Evolutionary conservation across 805 yeast species (phyloP).

Genomic region (Torulaspora indica): DNA sequence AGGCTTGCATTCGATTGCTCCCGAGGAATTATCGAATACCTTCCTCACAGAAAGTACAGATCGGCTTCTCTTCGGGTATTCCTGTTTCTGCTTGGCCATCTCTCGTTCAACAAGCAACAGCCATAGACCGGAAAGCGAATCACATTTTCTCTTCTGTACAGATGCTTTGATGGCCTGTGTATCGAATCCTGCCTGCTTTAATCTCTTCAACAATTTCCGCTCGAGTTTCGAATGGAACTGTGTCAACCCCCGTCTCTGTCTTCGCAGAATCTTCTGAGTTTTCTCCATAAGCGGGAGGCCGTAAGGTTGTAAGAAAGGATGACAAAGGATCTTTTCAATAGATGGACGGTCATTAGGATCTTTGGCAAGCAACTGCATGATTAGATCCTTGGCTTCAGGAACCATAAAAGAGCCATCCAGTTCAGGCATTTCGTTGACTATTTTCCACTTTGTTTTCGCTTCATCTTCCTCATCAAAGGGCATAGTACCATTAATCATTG

Average conservation of each 20-base stretch:
- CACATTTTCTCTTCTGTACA: slow-evolving; percentile 57
- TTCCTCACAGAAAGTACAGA: slow-evolving; percentile 34
- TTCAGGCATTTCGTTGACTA: slow-evolving; percentile 60
- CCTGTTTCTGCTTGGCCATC: slow-evolving; percentile 31
- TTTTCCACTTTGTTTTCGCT: slow-evolving; percentile 51
- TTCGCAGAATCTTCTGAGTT: slow-evolving; percentile 37
- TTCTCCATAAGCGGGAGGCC: slow-evolving; percentile 42
- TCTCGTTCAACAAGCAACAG: slow-evolving; percentile 54
- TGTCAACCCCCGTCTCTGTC: slow-evolving; percentile 35
- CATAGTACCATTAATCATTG: slow-evolving; percentile 78
- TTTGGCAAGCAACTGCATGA: slow-evolving; percentile 56
- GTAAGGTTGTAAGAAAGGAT: slow-evolving; percentile 47
- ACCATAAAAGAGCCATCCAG: slow-evolving; percentile 45
- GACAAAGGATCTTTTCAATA: slow-evolving; percentile 45
- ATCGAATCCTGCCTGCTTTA: slow-evolving; percentile 61
- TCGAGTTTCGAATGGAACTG: slow-evolving; percentile 61
- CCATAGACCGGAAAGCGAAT: slow-evolving; percentile 72
- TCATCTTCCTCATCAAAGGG: slow-evolving; percentile 88
- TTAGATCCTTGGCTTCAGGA: slow-evolving; percentile 46
- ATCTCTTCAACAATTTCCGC: slow-evolving; percentile 51
- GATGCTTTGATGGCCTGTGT: slow-evolving; percentile 54
- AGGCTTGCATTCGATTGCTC: slow-evolving; percentile 28
- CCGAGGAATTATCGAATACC: slow-evolving; percentile 24
- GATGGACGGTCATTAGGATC: slow-evolving; percentile 62
- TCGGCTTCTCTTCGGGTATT: slow-evolving; percentile 36